Percentiles rank a stretch among this genome's conserved stretches.
These are phyloP conservation scores for Venturia aucupariae DNA, from an alignment of 2,329 filamentous ascomycete species.

Conservation along the genomic window DNA sequence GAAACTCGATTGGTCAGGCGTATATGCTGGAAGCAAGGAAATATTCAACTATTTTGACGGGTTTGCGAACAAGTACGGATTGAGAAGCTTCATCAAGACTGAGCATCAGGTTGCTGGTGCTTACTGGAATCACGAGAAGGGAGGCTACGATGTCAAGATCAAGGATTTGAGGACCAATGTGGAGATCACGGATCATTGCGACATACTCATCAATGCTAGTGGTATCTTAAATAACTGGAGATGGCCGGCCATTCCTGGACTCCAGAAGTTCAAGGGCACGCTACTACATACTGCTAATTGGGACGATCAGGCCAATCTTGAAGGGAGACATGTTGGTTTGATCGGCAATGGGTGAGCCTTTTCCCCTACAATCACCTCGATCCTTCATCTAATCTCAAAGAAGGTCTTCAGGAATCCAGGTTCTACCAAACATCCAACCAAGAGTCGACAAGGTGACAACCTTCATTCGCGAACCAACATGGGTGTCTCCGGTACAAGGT, in stretches of 20 bases:
- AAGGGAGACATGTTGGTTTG: conserved; percentile 41
- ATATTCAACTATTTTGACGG: conserved; percentile 35
- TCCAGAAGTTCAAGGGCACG: conserved; percentile 42
- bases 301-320: conserved; percentile 41
- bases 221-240: conserved; percentile 44
- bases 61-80: conserved; percentile 32
- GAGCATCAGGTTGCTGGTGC: conserved; percentile 26
- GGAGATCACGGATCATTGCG: conserved; percentile 33
- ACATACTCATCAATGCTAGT: conserved; percentile 40
- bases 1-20: conserved; percentile 33
- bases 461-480: conserved; percentile 43
- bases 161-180: conserved; percentile 23
- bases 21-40: conserved; percentile 35
- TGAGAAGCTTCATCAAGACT: conserved; percentile 29
- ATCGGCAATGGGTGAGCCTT: conserved; percentile 40
- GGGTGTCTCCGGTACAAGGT: conserved; percentile 39
- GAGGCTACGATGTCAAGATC: conserved; percentile 29
- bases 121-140: conserved; percentile 29
- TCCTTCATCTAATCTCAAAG: conserved; percentile 17
- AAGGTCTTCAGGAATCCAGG: conserved; percentile 47
- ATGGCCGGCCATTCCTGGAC: conserved; percentile 44
- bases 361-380: conserved; percentile 20
- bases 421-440: conserved; percentile 40
- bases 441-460: conserved; percentile 37
- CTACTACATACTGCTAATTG: conserved; percentile 49